Evolutionary conservation across 176 grass and related monocot species (phyloP), one percentile per base, ranked within the genome.

Genomic region (Lolium multiflorum): DNA sequence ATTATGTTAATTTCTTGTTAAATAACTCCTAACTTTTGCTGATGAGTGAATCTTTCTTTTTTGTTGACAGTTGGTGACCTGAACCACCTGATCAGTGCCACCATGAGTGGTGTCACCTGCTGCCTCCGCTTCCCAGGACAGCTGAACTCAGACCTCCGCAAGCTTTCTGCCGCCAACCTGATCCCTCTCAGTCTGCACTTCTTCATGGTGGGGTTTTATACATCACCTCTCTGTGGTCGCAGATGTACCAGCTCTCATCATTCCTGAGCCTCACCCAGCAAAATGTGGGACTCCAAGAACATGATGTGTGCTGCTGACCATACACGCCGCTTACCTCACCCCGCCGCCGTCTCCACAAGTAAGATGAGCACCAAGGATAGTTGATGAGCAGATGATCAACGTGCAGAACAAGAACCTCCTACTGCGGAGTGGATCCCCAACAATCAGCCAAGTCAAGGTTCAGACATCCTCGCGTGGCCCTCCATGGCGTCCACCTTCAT

Each of bases 281-380:
- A 95, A 17, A 95, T 95, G 93, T 95, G 93, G 93, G 93, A 92
- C 46, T 39, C 88, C 2, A 95, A 95, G 88, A 95, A 95, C 91
- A 95, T 95, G 93, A 95, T 95, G 93, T 95, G 93, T 1, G 93
- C 93, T 14, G 91, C 93, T 0, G 93, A 95, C 35, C 91, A n/a
- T n/a, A n/a, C 93, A 0, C 91, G 91, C 7, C 93, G 92, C 0
- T 10, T 95, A 95, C 88, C 91, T 95, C 41, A 95, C 93, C 0
- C 91, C 88, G 93, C 1, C 91, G 93, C 25, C n/a, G n/a, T n/a
- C n/a, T n/a, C n/a, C n/a, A n/a, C n/a, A n/a, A n/a, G n/a, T n/a
- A 95, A 95, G 88, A 95, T 95, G 93, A 95, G 93, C 91, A 95
- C 93, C 24, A 95, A 95, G 93, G 93, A 95, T n/a, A 78, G 91